These are phyloP conservation scores for Globisporangium heterothallicum DNA, from an alignment of 352 stramenopile genomes.

Conservation along the genomic window DNA sequence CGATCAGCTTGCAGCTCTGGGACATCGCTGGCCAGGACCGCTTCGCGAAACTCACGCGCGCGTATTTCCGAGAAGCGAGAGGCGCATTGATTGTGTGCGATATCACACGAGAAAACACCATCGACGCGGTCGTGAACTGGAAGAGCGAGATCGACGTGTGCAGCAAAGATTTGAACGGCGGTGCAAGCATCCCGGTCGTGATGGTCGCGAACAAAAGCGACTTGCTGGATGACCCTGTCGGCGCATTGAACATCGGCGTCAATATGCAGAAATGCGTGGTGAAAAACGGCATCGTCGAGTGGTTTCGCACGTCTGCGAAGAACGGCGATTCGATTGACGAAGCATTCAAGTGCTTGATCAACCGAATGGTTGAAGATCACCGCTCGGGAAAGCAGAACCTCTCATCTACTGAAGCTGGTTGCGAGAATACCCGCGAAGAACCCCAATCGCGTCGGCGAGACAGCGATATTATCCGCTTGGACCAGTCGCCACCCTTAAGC, in stretches of 20 bases:
- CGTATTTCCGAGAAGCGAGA: conserved; percentile 79
- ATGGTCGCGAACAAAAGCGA: conserved; percentile 87
- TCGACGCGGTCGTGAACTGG: conserved; percentile 79
- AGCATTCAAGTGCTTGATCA: conserved; percentile 54
- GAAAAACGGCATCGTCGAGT: conserved; percentile 68
- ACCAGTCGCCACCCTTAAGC: conserved; percentile 18
- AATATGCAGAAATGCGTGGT: conserved; percentile 84
- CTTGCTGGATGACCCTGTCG: conserved; percentile 57
- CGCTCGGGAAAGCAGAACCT: conserved; percentile 21
- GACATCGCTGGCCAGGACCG: conserved; percentile 86
- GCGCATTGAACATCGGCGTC: conserved; percentile 65
- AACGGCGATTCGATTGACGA: conserved; percentile 56
- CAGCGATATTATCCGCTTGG: conserved; percentile 42
- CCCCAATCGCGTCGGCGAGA: conserved; percentile 1
- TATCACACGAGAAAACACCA: conserved; percentile 81
- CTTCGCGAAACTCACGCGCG: conserved; percentile 84
- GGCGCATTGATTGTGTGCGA: conserved; percentile 85
- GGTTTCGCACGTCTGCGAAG: conserved; percentile 74
- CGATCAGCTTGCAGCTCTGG: conserved; percentile 80
- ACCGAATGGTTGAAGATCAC: conserved; percentile 52
- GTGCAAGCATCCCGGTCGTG: conserved; percentile 56
- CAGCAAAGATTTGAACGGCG: conserved; percentile 39
- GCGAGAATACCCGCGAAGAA: background rate
- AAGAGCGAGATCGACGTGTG: conserved; percentile 77
- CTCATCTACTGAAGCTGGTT: background rate